These are phyloP conservation scores for Stagonosporopsis chrysanthemi DNA, from an alignment of 2,329 filamentous ascomycete species.

Conservation along the genomic window DNA sequence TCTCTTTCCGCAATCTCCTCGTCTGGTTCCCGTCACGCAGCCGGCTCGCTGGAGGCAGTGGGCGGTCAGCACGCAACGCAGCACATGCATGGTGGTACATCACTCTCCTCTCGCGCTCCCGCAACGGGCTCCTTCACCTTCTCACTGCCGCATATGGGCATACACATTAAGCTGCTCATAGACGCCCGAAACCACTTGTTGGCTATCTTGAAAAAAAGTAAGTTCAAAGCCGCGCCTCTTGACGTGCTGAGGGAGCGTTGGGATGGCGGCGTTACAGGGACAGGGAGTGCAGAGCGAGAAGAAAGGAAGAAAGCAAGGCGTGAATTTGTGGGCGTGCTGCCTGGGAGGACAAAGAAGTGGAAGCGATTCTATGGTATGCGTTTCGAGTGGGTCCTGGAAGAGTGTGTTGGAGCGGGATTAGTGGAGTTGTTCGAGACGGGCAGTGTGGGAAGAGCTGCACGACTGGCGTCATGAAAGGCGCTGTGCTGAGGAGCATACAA, in stretches of 20 bases:
- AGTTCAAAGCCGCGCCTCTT: conserved; percentile 69
- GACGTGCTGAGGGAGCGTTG: conserved; percentile 70
- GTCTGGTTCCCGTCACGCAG: conserved; percentile 68
- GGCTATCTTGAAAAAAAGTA: conserved; percentile 64
- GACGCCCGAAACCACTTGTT: conserved; percentile 69
- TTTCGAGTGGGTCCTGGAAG: conserved; percentile 75
- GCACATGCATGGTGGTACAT: conserved; percentile 70
- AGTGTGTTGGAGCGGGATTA: conserved; percentile 73
- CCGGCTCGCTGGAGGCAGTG: conserved; percentile 72
- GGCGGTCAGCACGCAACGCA: conserved; percentile 73
- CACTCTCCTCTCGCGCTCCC: conserved; percentile 27
- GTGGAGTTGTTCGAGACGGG: conserved; percentile 79
- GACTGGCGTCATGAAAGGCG: conserved; percentile 19
- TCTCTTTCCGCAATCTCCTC: conserved; percentile 66
- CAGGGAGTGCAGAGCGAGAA: conserved; percentile 55
- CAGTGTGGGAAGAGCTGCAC: conserved; percentile 72
- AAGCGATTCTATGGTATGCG: conserved; percentile 71
- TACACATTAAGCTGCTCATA: conserved; percentile 70
- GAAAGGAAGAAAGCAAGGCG: conserved; percentile 62
- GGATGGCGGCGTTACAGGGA: conserved; percentile 68
- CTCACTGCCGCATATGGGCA: conserved; percentile 71
- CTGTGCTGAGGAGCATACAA: background rate
- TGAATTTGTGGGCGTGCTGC: conserved; percentile 64
- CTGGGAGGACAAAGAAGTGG: conserved; percentile 73
- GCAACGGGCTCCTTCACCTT: conserved; percentile 55